phyloP scores from a whole-genome alignment of 768 basidiomycete genomes.

The Plicaturopsis crispa region DNA sequence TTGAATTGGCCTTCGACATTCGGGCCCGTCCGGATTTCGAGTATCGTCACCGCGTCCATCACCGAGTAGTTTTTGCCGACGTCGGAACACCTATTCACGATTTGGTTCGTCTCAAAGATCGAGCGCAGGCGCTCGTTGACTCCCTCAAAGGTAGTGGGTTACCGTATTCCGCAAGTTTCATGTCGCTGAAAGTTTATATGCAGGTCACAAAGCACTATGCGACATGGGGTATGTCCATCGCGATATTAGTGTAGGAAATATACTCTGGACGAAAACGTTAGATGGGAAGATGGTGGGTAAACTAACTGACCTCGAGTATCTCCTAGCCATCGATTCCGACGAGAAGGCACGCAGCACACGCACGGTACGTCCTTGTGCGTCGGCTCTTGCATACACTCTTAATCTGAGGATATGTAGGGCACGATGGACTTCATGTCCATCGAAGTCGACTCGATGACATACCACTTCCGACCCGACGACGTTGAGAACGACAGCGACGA shows the following conservation, averaged over 20 bases:
- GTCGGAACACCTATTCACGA: neutral
- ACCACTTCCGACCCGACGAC: too few species aligned
- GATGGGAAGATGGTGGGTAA: too few species aligned
- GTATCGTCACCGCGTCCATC: neutral
- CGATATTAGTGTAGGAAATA: slow-evolving; percentile 12
- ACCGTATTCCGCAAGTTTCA: neutral
- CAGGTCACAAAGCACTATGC: slow-evolving; percentile 7
- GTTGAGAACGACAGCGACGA: too few species aligned
- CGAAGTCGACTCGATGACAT: too few species aligned
- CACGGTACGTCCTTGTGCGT: too few species aligned
- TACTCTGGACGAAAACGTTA: too few species aligned
- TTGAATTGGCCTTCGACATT: neutral
- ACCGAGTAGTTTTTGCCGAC: neutral
- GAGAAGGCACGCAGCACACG: too few species aligned
- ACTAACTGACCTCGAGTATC: too few species aligned
- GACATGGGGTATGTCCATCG: slow-evolving; percentile 8
- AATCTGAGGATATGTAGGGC: too few species aligned
- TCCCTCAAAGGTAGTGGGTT: slow-evolving; percentile 4
- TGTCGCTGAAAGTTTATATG: neutral
- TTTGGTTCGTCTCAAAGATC: neutral
- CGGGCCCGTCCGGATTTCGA: neutral
- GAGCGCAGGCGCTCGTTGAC: neutral
- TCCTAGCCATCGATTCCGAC: too few species aligned
- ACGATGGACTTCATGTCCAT: too few species aligned
- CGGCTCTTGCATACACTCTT: too few species aligned